Base-by-base conservation (phyloP, 768 basidiomycete genomes). In the Ramaria rubella region DNA sequence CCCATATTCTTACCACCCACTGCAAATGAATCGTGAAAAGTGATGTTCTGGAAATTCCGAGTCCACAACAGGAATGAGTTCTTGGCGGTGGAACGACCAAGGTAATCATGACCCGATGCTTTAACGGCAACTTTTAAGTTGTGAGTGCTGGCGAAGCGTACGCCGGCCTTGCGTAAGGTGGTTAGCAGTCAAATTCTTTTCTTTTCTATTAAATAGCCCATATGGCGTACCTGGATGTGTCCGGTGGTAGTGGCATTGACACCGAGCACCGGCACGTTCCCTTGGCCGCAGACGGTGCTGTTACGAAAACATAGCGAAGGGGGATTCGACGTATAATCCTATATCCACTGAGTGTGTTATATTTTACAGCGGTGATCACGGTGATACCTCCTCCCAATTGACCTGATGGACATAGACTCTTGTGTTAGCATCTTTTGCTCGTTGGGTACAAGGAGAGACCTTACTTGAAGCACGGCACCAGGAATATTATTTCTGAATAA, bases 31-130 rank as follows among this genome's bases (percentile, higher is more conserved):
- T 66, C 60, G 11, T 58, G 58, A 55, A 71, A 75, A 6, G 65
- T 59, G 7, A 70, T 69, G 45, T 73, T 61, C 58, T 72, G 67
- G 38, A 76, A 53, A 50, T 72, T 62, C 29, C 72, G 72, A 0
- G 73, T 76, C 69, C 72, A 77, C 44, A 77, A 61, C 50, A 77
- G 62, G 31, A 79, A 68, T 2, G 69, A 69, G 12, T 70, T 67
- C 0, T 68, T 70, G 19, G 70, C 75, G 3, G 75, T 72, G 26
- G 77, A 77, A 11, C 77, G 68, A 2, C 77, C 76, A 9, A 78
- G 69, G 59, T 66, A 74, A 57, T 77, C 77, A 53, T 77, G 75
- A 0, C 75, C 72, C 7, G 60, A 63, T 9, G 66, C 62, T 56
- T 71, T 72, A 57, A 73, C 61, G 5, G 58, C 65, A n/a, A 72